Evolutionary conservation across 2,329 filamentous ascomycete genomes (phyloP).

Genomic region (Fusarium austroafricanum): DNA sequence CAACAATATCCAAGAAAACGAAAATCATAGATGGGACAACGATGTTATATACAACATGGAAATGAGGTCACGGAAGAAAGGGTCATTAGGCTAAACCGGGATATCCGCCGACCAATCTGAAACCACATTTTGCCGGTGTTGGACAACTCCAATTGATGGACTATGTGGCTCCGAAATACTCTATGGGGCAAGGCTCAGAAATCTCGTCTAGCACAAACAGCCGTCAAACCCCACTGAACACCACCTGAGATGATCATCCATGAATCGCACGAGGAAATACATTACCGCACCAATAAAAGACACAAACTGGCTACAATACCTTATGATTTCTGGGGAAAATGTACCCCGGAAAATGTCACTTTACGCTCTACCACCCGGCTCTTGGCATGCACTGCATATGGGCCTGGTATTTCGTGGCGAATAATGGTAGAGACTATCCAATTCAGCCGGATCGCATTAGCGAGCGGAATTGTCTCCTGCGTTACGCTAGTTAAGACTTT

Average conservation of each 20-base stretch:
- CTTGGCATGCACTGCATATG: too few species aligned
- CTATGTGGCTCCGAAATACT: slow-evolving; percentile 8
- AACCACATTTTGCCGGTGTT: slow-evolving; percentile 14
- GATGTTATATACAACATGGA: neutral
- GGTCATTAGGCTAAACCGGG: slow-evolving; percentile 21
- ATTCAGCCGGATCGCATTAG: too few species aligned
- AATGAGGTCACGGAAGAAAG: neutral
- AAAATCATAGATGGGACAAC: neutral
- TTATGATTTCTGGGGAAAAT: neutral
- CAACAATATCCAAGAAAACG: rapidly evolving
- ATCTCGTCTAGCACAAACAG: neutral
- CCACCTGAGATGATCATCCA: neutral
- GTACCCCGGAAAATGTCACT: neutral
- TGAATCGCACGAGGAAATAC: neutral
- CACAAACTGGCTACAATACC: neutral
- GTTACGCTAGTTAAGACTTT: too few species aligned
- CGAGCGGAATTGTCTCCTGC: too few species aligned
- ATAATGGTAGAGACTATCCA: too few species aligned
- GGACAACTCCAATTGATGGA: slow-evolving; percentile 20
- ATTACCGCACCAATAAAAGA: neutral
- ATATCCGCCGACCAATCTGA: slow-evolving; percentile 4
- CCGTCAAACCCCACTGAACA: neutral
- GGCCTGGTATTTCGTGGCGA: too few species aligned
- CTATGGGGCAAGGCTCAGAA: neutral
- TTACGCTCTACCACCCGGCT: neutral